Evolutionary conservation across 78 protist species (phyloP).

Genomic region (Speleostelium caveatum): DNA sequence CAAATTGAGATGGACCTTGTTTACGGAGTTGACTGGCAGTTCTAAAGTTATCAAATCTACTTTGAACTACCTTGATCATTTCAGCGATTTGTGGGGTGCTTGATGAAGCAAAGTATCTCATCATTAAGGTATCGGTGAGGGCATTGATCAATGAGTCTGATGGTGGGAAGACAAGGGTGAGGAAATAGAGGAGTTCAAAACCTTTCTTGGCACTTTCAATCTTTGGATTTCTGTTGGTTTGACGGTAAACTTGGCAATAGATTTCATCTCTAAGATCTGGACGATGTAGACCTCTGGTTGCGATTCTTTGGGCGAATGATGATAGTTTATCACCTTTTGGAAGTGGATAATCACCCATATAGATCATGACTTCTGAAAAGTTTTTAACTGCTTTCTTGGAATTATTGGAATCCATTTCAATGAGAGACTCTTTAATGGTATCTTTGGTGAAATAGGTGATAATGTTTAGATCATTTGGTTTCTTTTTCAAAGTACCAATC

Average conservation of each 20-base stretch:
- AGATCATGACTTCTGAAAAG: conserved; percentile 53
- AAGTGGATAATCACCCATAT: conserved; percentile 75
- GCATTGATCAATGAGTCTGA: conserved; percentile 13
- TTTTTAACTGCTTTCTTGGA: conserved; percentile 39
- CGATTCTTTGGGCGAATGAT: conserved; percentile 15
- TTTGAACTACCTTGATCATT: neutral
- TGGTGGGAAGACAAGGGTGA: conserved; percentile 30
- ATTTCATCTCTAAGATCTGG: conserved; percentile 78
- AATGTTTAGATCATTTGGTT: conserved; percentile 37
- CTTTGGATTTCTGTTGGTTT: conserved; percentile 75
- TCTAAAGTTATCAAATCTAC: conserved; percentile 33
- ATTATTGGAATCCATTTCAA: conserved; percentile 22
- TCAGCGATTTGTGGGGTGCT: neutral
- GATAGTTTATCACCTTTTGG: conserved; percentile 11
- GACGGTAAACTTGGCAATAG: conserved; percentile 77
- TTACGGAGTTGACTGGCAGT: conserved; percentile 26
- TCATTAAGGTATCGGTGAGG: conserved; percentile 43
- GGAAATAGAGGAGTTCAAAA: conserved; percentile 44
- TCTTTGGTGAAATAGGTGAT: conserved; percentile 49
- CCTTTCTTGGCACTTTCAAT: conserved; percentile 30
- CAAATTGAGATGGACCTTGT: conserved; percentile 47
- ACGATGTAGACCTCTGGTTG: conserved; percentile 21
- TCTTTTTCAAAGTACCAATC: conserved; percentile 26
- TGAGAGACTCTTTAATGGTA: conserved; percentile 60
- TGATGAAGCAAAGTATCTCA: conserved; percentile 24